A percentile compares a stretch with the other conserved stretches of the same genome.
Evolutionary conservation across 1,139 yeast genomes (phyloP).

Genomic region (Lodderomyces theae): DNA sequence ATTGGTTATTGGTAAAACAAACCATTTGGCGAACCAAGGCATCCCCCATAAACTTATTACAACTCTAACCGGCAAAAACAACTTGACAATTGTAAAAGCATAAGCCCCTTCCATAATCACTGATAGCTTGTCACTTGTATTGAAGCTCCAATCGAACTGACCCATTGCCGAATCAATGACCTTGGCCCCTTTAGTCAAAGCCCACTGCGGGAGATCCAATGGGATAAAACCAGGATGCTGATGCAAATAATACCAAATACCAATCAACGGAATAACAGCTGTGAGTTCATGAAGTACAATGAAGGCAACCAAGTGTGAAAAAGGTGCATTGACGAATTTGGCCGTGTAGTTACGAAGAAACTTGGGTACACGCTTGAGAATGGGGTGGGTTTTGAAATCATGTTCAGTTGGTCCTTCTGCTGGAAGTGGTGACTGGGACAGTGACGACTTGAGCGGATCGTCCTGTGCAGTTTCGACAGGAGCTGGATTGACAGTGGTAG

Average conservation of each 20-base stretch:
- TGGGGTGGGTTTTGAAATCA: slow-evolving; percentile 25
- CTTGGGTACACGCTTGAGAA: slow-evolving; percentile 42
- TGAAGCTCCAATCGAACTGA: slow-evolving; percentile 33
- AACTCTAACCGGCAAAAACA: slow-evolving; percentile 57
- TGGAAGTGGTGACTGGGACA: slow-evolving; percentile 3
- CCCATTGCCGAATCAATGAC: slow-evolving; percentile 50
- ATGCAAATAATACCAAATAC: slow-evolving; percentile 73
- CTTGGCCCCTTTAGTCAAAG: slow-evolving; percentile 58
- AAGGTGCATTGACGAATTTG: slow-evolving; percentile 57
- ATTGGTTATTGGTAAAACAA: slow-evolving; percentile 52
- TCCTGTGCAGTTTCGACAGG: neutral
- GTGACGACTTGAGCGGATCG: neutral
- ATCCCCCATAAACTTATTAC: slow-evolving; percentile 55
- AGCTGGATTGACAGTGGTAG: neutral
- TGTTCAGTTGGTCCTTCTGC: slow-evolving; percentile 7
- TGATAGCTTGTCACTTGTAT: slow-evolving; percentile 52
- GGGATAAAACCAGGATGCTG: slow-evolving; percentile 41
- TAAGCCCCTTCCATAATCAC: slow-evolving; percentile 82
- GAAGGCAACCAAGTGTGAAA: slow-evolving; percentile 71
- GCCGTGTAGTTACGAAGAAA: slow-evolving; percentile 50
- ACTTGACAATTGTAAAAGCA: slow-evolving; percentile 77
- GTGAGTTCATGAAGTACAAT: slow-evolving; percentile 80
- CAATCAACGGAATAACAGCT: slow-evolving; percentile 76
- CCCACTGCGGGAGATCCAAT: slow-evolving; percentile 65
- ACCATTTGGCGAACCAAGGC: slow-evolving; percentile 64